Base-by-base conservation (phyloP, 2,329 filamentous ascomycete genomes). In the Fusarium sp. region DNA sequence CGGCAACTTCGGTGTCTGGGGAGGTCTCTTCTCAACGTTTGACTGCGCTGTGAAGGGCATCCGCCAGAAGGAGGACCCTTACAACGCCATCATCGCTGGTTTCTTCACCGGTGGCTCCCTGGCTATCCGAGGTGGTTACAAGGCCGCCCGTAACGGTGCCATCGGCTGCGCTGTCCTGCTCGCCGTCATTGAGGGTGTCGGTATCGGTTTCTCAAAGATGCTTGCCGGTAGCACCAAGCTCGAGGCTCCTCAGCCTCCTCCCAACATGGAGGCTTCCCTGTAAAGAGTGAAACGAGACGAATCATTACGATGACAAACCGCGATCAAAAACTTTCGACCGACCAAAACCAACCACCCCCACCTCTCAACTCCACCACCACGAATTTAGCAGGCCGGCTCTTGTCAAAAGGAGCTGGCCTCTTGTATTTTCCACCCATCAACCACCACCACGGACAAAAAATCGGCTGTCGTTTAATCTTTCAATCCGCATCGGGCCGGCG, bases 1-100 rank as follows among this genome's bases (percentile, higher is more conserved):
- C 81, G 97, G 97, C 80, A 99, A 99, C 88, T 99, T 98, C 80
- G 96, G 96, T 79, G 95, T 97, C 66, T 98, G 97, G 96, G 96
- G 97, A 82, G 97, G 97, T 76, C 87, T 98, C 67, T 98, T 98
- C 88, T 95, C 92, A 79, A 97, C 95, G 71, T 98, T 96, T 81
- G 97, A 99, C 86, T 99, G 97, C 87, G 94, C 95, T 25, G 94
- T 98, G 72, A 99, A 98, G 89, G 96, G 96, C 67, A 87, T 96
- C 66, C 88, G 95, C 75, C 94, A 97, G 89, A 98, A 98, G 92
- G 97, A 99, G 84, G 97, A 98, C 83, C 95, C 97, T 16, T 98
- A 95, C 87, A 98, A 98, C 86, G 95, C 95, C 80, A 98, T 99
- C 83, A 97, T 96, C 78, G 97, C 96, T 47, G 97, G 97, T 63